Evolutionary conservation across 352 stramenopile genomes (phyloP), one percentile per base, ranked within the genome.

Genomic region (Pythium dissotocum): DNA sequence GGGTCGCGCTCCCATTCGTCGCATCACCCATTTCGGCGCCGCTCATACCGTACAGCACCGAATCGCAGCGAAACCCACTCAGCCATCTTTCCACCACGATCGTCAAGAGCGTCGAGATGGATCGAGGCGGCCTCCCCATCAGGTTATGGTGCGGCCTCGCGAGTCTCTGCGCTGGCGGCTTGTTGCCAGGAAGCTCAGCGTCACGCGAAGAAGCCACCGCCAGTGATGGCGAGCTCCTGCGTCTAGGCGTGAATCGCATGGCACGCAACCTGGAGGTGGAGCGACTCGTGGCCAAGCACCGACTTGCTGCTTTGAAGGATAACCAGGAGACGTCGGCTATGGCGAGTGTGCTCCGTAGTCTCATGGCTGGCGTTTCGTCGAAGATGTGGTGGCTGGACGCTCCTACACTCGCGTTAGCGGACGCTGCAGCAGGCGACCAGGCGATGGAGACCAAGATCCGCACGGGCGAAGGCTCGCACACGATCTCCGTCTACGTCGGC

Each of bases 401-500:
- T n/a, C 4, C 18, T 2, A 59, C n/a, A 30, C 12, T 35, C 35
- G 26, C 12, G 26, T 30, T 53, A 10, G 46, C 46, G 16, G 42
- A 63, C 52, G 16, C 53, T 28, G 61, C 36, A 53, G 46, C 10
- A 13, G 46, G 46, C 21, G 32, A 53, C 46, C 46, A 75, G n/a
- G 71, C 63, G 2, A 60, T 87, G 44, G 81, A 89, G 73, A 81
- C 65, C 28, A 56, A 38, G 14, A 77, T 89, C 44, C 71, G 51
- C 28, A 73, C 73, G 8, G 83, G 80, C 33, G 77, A 88, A 53
- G 84, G 86, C 30, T 90, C 85, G 10, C 84, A 94, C 75, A 92
- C 84, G n/a, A 78, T 93, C 56, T 76, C 82, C 36, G 83, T 90
- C 12, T 63, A 76, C 10, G 77, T 93, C 36, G 85, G 83, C 2